A percentile compares a stretch with the other conserved stretches of the same genome.
Evolutionary conservation across 2,329 filamentous ascomycete species (phyloP).

Genomic region (Botrytis byssoidea): DNA sequence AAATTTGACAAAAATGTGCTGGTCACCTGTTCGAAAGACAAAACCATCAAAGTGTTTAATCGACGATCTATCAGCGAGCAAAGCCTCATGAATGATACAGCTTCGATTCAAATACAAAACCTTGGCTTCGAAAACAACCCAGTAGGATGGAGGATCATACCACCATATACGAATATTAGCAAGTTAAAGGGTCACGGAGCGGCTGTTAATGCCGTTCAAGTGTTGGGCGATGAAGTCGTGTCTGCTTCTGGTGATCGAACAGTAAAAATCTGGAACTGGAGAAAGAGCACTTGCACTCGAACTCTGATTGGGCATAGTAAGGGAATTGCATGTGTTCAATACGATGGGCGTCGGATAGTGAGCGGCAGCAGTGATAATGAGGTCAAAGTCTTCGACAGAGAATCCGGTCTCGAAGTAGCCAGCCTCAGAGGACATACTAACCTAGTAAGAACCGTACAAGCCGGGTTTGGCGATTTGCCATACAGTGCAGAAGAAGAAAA

Average conservation of each 20-base stretch:
- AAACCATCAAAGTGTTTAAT: constrained; percentile 95
- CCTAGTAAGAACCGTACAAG: constrained; percentile 91
- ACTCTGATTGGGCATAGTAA: constrained; percentile 87
- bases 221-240: constrained; percentile 80
- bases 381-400: constrained; percentile 89
- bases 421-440: constrained; percentile 78
- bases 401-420: constrained; percentile 83
- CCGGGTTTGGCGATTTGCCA: constrained; percentile 85
- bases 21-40: constrained; percentile 96
- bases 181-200: constrained; percentile 80
- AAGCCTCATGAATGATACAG: constrained; percentile 51
- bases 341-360: constrained; percentile 88
- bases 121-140: constrained; percentile 52
- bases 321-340: constrained; percentile 96
- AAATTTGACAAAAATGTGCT: constrained; percentile 88
- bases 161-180: constrained; percentile 75
- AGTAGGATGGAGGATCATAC: constrained; percentile 50
- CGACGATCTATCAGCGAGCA: constrained; percentile 64
- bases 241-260: constrained; percentile 92
- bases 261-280: constrained; percentile 94
- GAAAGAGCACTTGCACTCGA: constrained; percentile 69
- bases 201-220: constrained; percentile 94
- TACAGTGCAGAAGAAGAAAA: constrained; percentile 75
- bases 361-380: constrained; percentile 96
- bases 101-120: constrained; percentile 51